Evolutionary conservation across 306 rosid genomes (phyloP), one percentile per base, ranked within the genome.

Genomic region (Pueraria montana): DNA sequence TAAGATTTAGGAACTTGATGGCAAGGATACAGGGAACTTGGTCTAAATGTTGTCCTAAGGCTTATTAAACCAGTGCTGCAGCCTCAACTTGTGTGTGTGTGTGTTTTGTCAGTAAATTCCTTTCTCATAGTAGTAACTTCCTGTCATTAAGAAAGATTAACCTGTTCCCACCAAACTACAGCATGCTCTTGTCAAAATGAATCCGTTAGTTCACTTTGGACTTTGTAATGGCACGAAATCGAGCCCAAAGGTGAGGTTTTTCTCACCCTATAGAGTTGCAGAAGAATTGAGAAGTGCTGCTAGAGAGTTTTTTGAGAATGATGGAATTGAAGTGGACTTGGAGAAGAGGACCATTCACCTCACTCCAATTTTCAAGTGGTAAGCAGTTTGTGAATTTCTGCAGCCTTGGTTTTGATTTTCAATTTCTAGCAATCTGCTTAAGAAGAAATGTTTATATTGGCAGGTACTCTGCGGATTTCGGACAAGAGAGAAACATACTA

Each of bases 161-260:
- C 34, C 0, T 52, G 30, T 61, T 52, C 36, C 17, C 21, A 27
- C 38, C 20, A 73, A 66, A 59, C 79, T 80, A 17, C 92, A 94
- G 98, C 73, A 86, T 80, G 88, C 91, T 45, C 62, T 85, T 73
- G 75, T 76, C 64, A 90, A 91, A 85, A 78, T 92, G 90, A 91
- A 92, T 85, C 98, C 97, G 6, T 72, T 94, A 55, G 77, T 94
- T 52, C 97, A 94, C 78, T 94, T 92, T 76, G 98, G 97, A 64
- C 88, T 91, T 7, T 94, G 97, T 69, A 83, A 91, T 36, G 98
- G 94, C 20, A 86, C 98, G 55, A 87, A 85, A 45, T 94, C 97
- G 13, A 88, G 98, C 89, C 97, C 98, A 13, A 80, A 83, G 11
- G 93, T 92, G 55, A 84, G 90, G 62, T 94, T 94, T 81, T 92